phyloP scores from a whole-genome alignment of 2,329 filamentous ascomycete genomes.

The Cladobotryum protrusum region DNA sequence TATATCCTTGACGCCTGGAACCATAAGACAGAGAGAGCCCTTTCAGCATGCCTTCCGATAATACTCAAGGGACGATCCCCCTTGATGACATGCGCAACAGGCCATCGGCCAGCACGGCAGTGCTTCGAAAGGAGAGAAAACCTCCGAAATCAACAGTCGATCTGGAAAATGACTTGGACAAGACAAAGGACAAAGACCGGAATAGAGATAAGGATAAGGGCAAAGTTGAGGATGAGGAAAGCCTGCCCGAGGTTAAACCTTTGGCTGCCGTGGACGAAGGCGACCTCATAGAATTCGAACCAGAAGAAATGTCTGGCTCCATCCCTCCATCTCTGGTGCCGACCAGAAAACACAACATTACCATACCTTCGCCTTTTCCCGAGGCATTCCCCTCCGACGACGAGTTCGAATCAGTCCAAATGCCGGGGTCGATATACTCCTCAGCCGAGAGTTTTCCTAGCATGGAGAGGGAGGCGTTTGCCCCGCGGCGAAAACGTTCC shows the following conservation, averaged over 20 bases:
- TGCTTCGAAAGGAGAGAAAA: conserved; percentile 12
- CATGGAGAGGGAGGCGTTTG: conserved; percentile 8
- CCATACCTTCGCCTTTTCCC: background rate
- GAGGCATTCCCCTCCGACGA: conserved; percentile 6
- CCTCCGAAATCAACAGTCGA: conserved; percentile 2
- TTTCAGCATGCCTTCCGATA: conserved; percentile 13
- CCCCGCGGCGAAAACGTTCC: conserved; percentile 5
- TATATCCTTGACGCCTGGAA: background rate
- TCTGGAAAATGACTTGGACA: background rate
- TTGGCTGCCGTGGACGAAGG: background rate
- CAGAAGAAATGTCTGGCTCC: conserved; percentile 3
- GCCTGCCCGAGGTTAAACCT: background rate
- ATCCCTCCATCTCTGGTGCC: conserved; percentile 4
- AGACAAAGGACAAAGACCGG: background rate
- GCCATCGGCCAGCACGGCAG: conserved; percentile 10
- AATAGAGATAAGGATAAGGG: background rate
- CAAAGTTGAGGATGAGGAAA: background rate
- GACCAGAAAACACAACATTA: conserved; percentile 3
- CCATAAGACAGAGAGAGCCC: too few species aligned
- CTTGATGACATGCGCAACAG: conserved; percentile 15
- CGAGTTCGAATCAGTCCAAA: conserved; percentile 4
- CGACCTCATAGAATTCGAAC: conserved; percentile 9
- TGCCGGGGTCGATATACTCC: conserved; percentile 7
- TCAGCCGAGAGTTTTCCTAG: conserved; percentile 4
- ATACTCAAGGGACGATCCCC: conserved; percentile 9